Evolutionary conservation across 163 green algal species (phyloP).

Genomic region (Scenedesmus sp.): DNA sequence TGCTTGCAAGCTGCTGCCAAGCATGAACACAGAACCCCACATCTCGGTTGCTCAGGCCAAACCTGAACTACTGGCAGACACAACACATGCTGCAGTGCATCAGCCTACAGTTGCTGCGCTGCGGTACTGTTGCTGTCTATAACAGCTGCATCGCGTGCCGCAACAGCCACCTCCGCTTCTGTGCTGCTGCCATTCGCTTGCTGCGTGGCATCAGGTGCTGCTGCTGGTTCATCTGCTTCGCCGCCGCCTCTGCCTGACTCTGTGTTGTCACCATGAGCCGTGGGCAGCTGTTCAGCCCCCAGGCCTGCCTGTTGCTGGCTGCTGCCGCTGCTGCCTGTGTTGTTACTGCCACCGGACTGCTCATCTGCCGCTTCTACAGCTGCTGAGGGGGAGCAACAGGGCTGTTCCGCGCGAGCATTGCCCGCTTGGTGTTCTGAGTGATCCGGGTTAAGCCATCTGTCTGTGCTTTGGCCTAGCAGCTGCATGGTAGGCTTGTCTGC

Average conservation of each 20-base stretch:
- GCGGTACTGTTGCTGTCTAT: background rate
- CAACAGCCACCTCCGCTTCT: background rate
- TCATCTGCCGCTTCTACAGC: background rate
- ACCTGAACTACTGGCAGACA: background rate
- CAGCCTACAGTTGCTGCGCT: no score
- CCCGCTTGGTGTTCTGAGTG: background rate
- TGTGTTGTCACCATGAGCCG: background rate
- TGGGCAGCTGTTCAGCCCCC: background rate
- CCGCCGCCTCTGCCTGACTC: background rate
- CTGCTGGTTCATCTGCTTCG: background rate
- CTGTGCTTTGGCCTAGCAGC: slow-evolving; percentile 19
- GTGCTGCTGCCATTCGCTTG: background rate
- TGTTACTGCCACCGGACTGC: background rate
- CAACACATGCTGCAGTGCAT: no score
- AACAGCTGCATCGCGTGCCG: background rate
- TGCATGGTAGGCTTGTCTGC: slow-evolving; percentile 29
- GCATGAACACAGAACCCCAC: no score
- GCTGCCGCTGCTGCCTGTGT: background rate
- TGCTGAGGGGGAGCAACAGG: background rate
- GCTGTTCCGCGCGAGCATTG: background rate
- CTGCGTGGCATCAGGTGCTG: background rate
- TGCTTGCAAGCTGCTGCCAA: background rate
- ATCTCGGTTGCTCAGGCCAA: background rate
- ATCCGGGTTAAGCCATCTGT: background rate
- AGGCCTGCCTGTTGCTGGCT: background rate